Conservation (phyloP, 768 basidiomycete species). For the Amanita muscaria region DNA sequence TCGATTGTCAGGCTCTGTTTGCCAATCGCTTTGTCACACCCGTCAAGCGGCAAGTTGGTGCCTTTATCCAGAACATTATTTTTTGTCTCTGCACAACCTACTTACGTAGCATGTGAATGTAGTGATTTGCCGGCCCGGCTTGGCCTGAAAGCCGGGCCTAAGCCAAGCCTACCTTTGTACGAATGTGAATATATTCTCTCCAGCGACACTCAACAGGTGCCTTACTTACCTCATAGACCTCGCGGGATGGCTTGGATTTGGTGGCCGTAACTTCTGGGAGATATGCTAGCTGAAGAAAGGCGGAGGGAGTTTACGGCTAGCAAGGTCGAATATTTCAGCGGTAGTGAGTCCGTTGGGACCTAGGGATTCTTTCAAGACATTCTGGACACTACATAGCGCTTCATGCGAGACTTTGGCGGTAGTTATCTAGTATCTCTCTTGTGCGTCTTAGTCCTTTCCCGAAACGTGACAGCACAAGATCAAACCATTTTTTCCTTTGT, state of each 20-base stretch:
- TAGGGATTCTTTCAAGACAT: conserved; percentile 20
- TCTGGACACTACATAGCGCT: conserved; percentile 19
- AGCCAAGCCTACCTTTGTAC: conserved; percentile 42
- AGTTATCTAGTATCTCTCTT: background rate
- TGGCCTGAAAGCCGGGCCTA: too few relatives aligned
- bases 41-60: too few relatives aligned
- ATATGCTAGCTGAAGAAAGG: conserved; percentile 17
- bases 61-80: too few relatives aligned
- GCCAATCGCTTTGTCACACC: too few relatives aligned
- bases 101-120: too few relatives aligned
- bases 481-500: too few relatives aligned
- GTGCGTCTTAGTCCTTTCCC: conserved; percentile 5
- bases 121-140: too few relatives aligned
- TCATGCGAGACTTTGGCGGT: background rate
- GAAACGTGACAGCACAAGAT: too few relatives aligned
- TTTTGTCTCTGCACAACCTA: too few relatives aligned
- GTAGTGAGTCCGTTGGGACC: conserved; percentile 27
- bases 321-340: conserved; percentile 29
- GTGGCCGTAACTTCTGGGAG: conserved; percentile 18
- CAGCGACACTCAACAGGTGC: background rate
- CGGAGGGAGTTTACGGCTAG: conserved; percentile 21
- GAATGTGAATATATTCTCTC: background rate
- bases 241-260: conserved; percentile 37
- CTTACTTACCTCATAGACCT: conserved; percentile 42
- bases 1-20: too few relatives aligned